Base-by-base conservation (phyloP, 805 yeast genomes). In the Pichia nakasei region DNA sequence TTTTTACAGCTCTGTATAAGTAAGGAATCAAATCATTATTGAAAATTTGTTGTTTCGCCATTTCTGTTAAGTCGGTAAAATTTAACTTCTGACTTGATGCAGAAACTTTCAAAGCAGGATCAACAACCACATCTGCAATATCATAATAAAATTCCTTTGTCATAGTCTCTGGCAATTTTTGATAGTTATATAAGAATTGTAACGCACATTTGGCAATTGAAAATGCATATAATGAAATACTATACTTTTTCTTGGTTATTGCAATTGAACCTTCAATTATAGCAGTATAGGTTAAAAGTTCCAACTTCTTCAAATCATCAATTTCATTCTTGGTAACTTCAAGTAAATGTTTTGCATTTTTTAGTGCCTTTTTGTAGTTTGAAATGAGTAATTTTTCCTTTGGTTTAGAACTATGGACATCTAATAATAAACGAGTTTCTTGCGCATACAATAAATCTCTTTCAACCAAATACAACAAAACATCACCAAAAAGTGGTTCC, bases 401-500 rank as follows among this genome's bases (percentile, higher is more conserved):
- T 51, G 66, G 58, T 29, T 63, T 65, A 9, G 75, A 69, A 12
- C 72, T 67, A 46, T 74, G 73, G 35, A 77, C 69, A 48, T 77
- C 85, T 48, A 77, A 60, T 39, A 72, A 60, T 11, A 73, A 63
- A 47, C 75, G 75, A 42, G 79, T 68, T 60, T 82, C 88, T 59
- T 78, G 70, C 1, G 89, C 82, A 52, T 72, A 76, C 26, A 86
- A 69, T 57, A 80, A 66, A 52, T 86, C 85, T 57, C 96, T 74
- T 61, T 93, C 97, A 1, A 83, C 79, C n/a, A 73, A 72, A 45
- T 78, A 67, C 21, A 88, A 65, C n/a, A 78, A 60, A 22, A 87
- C 63, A 34, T 71, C 67, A 29, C 81, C 91, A 56, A 65, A 76
- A 48, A 72, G 65, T 12, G 61, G 59, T 52, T 85, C 76, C 19